phyloP scores from a whole-genome alignment of 2,329 filamentous ascomycete species.

The Cladosporium velox region DNA sequence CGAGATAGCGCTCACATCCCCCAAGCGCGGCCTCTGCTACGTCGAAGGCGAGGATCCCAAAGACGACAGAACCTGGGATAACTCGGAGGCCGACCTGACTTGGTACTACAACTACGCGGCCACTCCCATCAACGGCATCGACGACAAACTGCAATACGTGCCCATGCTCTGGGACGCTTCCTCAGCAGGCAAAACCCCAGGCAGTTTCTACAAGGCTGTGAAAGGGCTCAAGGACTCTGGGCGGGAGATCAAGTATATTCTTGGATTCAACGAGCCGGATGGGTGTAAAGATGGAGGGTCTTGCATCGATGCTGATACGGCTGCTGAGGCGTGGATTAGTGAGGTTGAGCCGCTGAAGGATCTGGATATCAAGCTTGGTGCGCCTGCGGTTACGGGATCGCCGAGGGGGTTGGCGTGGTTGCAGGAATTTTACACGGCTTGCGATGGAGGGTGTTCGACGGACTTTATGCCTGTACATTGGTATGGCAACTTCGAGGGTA shows the following conservation, averaged over 20 bases:
- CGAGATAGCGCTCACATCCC: conserved; percentile 37
- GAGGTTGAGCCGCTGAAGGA: conserved; percentile 70
- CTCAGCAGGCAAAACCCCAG: conserved; percentile 47
- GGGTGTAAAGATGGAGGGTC: conserved; percentile 62
- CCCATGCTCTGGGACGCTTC: conserved; percentile 75
- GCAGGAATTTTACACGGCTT: conserved; percentile 64
- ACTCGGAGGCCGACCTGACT: conserved; percentile 60
- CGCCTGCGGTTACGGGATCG: conserved; percentile 69
- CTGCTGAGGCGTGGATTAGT: conserved; percentile 68
- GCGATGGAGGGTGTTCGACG: conserved; percentile 46
- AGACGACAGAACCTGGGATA: conserved; percentile 68
- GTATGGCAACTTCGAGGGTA: conserved; percentile 67
- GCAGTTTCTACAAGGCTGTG: conserved; percentile 63
- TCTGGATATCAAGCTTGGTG: conserved; percentile 65
- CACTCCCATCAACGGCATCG: conserved; percentile 46
- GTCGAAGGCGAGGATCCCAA: conserved; percentile 57
- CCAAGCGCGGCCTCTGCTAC: conserved; percentile 74
- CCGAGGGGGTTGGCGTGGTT: conserved; percentile 66
- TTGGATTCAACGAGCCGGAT: conserved; percentile 83
- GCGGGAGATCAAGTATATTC: conserved; percentile 65
- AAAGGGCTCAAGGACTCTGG: conserved; percentile 54
- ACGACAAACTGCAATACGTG: conserved; percentile 67
- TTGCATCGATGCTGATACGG: conserved; percentile 58
- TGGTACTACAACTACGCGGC: conserved; percentile 85
- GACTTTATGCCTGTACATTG: conserved; percentile 57